A percentile compares a stretch with the other conserved stretches of the same genome.
These are phyloP conservation scores for Xylaria polymorpha DNA, from an alignment of 2,329 filamentous ascomycete genomes.

Conservation along the genomic window DNA sequence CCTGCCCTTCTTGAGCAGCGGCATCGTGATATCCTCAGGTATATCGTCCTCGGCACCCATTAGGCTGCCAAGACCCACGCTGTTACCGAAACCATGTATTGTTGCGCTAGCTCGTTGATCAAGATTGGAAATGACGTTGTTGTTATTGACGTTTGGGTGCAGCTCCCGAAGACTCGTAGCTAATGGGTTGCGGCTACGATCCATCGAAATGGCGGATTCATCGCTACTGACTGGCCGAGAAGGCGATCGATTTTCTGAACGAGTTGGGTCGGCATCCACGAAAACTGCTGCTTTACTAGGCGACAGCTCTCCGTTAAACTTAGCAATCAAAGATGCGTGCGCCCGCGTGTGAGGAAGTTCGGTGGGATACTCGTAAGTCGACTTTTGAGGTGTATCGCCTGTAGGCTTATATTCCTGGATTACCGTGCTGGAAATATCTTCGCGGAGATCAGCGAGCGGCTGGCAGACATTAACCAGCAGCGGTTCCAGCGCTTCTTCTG, in stretches of 20 bases:
- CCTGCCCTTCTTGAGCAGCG: conserved; percentile 61
- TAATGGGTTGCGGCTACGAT: conserved; percentile 48
- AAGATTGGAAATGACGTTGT: conserved; percentile 55
- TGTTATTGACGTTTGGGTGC: conserved; percentile 61
- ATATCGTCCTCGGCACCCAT: conserved; percentile 29
- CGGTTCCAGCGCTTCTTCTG: conserved; percentile 71
- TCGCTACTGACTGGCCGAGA: conserved; percentile 43
- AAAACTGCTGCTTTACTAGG: conserved; percentile 56
- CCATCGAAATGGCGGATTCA: conserved; percentile 32
- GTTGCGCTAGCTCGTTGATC: conserved; percentile 58
- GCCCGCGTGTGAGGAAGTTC: conserved; percentile 78
- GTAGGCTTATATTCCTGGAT: conserved; percentile 87
- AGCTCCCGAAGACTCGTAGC: conserved; percentile 66
- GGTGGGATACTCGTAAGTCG: conserved; percentile 82
- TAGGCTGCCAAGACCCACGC: conserved; percentile 36
- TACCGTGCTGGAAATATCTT: conserved; percentile 70
- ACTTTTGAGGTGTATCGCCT: conserved; percentile 85
- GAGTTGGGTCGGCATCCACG: conserved; percentile 52
- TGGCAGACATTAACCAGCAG: conserved; percentile 71
- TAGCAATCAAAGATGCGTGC: conserved; percentile 59
- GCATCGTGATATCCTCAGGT: conserved; percentile 56
- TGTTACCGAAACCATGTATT: conserved; percentile 48
- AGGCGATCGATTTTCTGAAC: conserved; percentile 45
- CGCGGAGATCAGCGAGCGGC: conserved; percentile 77
- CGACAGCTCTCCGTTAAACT: conserved; percentile 52